Conservation (phyloP, 176 grass and related monocot genomes). For the Oryza brachyantha region DNA sequence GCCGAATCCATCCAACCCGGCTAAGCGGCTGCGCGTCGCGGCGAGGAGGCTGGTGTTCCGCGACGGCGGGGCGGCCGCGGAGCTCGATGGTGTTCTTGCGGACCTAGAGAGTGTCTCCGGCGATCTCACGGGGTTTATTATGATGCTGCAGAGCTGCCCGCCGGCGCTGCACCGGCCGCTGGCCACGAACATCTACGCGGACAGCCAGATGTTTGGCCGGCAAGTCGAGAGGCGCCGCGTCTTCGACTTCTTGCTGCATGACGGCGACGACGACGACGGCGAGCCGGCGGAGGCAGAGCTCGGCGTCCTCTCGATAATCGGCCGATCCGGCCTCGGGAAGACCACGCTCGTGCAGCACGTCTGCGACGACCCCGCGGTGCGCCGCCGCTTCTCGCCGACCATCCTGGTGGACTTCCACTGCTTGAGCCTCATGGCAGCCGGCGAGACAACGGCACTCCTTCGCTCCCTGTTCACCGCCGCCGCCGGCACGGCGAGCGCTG, state of each 20-base stretch:
- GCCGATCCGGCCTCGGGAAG: slow-evolving; percentile 1
- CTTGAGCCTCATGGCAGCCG: slow-evolving; percentile 21
- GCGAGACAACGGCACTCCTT: neutral
- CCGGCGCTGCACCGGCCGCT: slow-evolving; percentile 11
- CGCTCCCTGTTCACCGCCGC: slow-evolving; percentile 2
- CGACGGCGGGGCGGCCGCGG: neutral
- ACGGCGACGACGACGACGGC: neutral
- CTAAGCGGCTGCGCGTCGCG: slow-evolving; percentile 26
- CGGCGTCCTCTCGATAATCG: slow-evolving; percentile 3
- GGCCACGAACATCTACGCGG: slow-evolving; percentile 17
- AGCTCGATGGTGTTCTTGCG: neutral
- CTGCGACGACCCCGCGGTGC: slow-evolving; percentile 18
- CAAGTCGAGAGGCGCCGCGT: slow-evolving; percentile 14
- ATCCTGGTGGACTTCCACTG: slow-evolving; percentile 22
- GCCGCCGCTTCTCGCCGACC: slow-evolving; percentile 21
- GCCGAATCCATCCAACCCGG: slow-evolving; percentile 6
- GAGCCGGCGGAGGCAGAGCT: neutral
- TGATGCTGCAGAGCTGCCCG: slow-evolving; percentile 23
- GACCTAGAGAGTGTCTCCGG: slow-evolving; percentile 4
- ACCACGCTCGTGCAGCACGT: slow-evolving; percentile 36
- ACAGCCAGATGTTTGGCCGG: slow-evolving; percentile 18
- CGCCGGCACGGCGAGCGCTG: neutral
- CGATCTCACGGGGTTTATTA: slow-evolving; percentile 17
- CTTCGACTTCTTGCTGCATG: slow-evolving; percentile 17
- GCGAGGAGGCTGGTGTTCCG: neutral